A percentile compares a stretch with the other conserved stretches of the same genome.
Conservation (phyloP, 108 stramenopile species). For the Seminavis robusta region DNA sequence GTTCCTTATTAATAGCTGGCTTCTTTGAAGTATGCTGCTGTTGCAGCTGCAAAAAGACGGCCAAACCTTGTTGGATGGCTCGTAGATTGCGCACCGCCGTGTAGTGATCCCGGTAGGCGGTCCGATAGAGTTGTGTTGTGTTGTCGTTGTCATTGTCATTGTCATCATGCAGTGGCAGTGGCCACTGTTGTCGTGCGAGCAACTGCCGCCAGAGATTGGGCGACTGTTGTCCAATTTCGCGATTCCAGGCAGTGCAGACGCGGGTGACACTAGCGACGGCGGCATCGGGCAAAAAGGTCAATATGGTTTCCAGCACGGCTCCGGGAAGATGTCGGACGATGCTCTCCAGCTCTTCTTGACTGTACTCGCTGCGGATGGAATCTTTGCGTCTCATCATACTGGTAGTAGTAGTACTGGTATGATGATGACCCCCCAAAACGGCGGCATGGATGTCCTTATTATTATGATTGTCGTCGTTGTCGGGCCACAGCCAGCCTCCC, state of each 20-base stretch:
- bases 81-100: constrained; percentile 23
- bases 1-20: constrained; percentile 5
- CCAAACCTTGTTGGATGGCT: constrained; percentile 17
- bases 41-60: background rate
- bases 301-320: constrained; percentile 36
- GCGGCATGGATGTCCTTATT: no score
- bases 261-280: constrained; percentile 23
- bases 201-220: constrained; percentile 41
- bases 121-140: constrained; percentile 1
- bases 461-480: no score
- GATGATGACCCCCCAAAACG: no score
- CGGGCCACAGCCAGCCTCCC: no score
- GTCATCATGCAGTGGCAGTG: constrained; percentile 2
- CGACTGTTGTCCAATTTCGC: constrained; percentile 49
- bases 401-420: no score
- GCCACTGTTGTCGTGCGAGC: constrained; percentile 44
- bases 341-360: background rate
- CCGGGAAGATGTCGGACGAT: constrained; percentile 24
- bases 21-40: constrained; percentile 4
- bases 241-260: constrained; percentile 49
- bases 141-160: background rate
- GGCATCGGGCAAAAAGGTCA: constrained; percentile 38
- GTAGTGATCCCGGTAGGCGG: constrained; percentile 34
- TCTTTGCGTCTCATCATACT: background rate
- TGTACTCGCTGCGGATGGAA: background rate